A percentile compares a stretch with the other conserved stretches of the same genome.
These are phyloP conservation scores for Cucumis hystrix DNA, from an alignment of 306 rosid genomes.

Conservation along the genomic window DNA sequence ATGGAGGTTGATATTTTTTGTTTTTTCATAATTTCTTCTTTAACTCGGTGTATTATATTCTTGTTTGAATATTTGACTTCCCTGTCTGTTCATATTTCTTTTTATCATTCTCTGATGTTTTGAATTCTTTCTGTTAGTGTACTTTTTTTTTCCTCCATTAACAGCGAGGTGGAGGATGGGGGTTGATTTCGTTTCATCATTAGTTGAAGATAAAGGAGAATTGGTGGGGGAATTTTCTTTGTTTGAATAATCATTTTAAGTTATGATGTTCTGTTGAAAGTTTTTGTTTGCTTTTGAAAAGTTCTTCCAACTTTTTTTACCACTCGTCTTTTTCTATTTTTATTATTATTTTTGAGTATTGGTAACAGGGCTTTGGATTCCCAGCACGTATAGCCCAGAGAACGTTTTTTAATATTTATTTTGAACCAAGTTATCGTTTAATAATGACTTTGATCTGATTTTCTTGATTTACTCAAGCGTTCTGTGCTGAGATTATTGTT, in stretches of 20 bases:
- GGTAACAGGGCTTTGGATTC: constrained; percentile 7
- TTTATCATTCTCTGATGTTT: background rate
- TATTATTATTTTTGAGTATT: background rate
- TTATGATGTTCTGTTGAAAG: constrained; percentile 12
- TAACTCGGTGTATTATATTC: background rate
- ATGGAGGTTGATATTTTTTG: background rate
- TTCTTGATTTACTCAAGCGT: background rate
- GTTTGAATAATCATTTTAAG: background rate
- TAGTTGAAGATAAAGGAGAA: constrained; percentile 3
- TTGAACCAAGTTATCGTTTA: background rate
- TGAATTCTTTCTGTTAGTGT: background rate
- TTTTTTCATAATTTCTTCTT: background rate
- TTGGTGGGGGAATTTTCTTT: constrained; percentile 8
- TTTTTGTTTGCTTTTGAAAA: constrained; percentile 9
- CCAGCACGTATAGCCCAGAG: background rate
- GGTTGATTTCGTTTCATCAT: background rate
- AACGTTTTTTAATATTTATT: background rate
- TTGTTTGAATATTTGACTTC: background rate
- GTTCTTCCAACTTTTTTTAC: constrained; percentile 6
- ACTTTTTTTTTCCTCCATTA: background rate
- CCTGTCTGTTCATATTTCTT: background rate
- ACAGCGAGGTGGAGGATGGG: background rate
- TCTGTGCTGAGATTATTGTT: background rate
- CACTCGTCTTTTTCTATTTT: background rate
- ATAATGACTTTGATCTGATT: background rate